Base-by-base conservation (phyloP, 164 flowering plant genomes). In the Vitis amurensis region DNA sequence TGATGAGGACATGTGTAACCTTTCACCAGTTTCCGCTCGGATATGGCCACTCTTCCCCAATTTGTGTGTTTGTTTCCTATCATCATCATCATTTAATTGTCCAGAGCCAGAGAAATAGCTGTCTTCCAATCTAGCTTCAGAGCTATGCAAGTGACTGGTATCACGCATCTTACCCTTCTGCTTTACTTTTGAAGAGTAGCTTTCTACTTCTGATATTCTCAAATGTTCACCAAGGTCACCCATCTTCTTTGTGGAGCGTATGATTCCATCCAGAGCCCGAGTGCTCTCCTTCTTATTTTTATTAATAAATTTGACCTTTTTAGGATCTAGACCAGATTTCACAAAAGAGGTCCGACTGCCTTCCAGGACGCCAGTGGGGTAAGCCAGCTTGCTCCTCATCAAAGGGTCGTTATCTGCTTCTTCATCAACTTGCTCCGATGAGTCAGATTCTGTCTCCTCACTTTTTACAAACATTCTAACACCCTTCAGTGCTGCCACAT, bases 371-470 rank as follows among this genome's bases (percentile, higher is more conserved):
- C 81, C 87, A 68, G 57, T 59, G n/a, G 87, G 78, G 71, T 79
- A 77, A 51, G 84, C 81, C 66, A 74, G 76, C 69, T 84, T 85
- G 73, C 82, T 79, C 79, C 83, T 83, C 74, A 79, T 68, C 73
- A 79, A 72, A 37, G 79, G 87, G 74, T 78, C 79, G 71, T 68
- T 71, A 73, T 85, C 84, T 16, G 87, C 90, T 8, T 81, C 91
- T 61, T 81, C 89, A 47, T 80, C 72, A 60, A 77, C 82, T 52
- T 76, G 80, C 56, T 86, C 93, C 11, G 93, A 92, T 58, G 99
- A 87, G 70, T 88, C 97, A 50, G 98, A 94, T 67, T 92, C 94
- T 48, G 99, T 91, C 66, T 88, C 98, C 59, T 89, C 93, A 76
- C 73, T 78, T 69, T 71, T 84, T 8, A 67, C 14, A 52, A 73